Evolutionary conservation across 805 yeast genomes (phyloP), one percentile per base, ranked within the genome.

Genomic region (Candida chilensis): DNA sequence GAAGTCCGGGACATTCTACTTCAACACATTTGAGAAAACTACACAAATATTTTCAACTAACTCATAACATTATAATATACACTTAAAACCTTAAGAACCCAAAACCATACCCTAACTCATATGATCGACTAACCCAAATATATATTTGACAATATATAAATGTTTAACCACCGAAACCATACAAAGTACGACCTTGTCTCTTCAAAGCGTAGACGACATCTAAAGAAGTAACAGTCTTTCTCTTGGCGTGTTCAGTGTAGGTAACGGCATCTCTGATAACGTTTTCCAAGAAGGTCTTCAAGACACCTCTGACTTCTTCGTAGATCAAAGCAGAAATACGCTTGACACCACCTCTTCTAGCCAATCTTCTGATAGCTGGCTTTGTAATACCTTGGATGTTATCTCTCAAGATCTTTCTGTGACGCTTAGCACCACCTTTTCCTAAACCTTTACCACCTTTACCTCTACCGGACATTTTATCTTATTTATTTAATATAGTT

Each of bases 321-420:
- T 90, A 90, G 64, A 90, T 90, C 61, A 88, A 74, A 64, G 95
- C 97, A 42, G 97, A 90, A 57, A 90, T 90, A 84, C 98, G 95
- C 82, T 90, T 90, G 60, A 90, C 98, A 88, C 98, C 98, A 74
- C 98, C 98, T 85, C 98, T 87, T 81, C 98, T 90, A 32, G 98
- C 98, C 56, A 90, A 82, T 85, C 98, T 90, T 77, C 98, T 87
- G 60, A 90, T 90, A 60, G 98, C 98, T 61, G 98, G 98, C 79
- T 90, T 90, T 42, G 98, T 90, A 63, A 90, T 90, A 76, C 98
- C 98, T 72, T 88, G 96, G 50, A 92, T 90, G 90, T 90, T 92
- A 68, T 92, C 98, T 78, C 97, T 88, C 47, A 88, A 76, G 69
- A 90, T 85, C 85, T 88, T 88, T 80, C 97, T 86, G 87, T 90